Conservation (phyloP, 2,329 filamentous ascomycete genomes). For the Colletotrichum chrysophilum region DNA sequence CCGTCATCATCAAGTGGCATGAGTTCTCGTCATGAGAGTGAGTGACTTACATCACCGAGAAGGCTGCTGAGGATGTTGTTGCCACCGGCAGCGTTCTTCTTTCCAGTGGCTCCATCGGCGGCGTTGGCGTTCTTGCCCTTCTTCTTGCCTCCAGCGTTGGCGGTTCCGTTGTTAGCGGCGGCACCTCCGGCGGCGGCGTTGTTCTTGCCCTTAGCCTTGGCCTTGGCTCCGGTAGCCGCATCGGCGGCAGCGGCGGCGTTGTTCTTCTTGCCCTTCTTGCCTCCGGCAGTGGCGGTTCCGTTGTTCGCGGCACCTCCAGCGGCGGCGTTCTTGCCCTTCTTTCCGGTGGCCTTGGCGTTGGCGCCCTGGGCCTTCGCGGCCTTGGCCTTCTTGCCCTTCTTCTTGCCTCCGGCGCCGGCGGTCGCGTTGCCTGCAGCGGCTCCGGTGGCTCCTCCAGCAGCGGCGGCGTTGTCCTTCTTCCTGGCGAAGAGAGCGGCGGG, state of each 20-base stretch:
- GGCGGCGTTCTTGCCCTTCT: neutral
- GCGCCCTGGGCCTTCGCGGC: neutral
- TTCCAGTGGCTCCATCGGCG: neutral
- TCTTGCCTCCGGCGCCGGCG: neutral
- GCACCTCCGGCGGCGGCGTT: neutral
- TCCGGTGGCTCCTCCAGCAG: neutral
- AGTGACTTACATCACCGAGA: neutral
- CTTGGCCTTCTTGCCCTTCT: neutral
- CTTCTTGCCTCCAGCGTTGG: neutral
- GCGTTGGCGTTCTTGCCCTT: neutral
- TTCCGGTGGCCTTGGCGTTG: neutral
- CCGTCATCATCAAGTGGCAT: neutral
- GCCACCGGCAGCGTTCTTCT: neutral
- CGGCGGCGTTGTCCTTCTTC: neutral
- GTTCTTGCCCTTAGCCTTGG: neutral
- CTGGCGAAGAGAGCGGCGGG: neutral
- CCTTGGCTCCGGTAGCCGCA: neutral
- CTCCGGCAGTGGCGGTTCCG: constrained; percentile 9
- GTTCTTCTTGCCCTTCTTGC: neutral
- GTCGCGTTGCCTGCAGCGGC: neutral
- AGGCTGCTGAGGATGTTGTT: neutral
- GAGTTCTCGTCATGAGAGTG: neutral
- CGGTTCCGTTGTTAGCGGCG: constrained; percentile 1
- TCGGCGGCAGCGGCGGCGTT: neutral
- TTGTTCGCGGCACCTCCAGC: constrained; percentile 8